Percentiles rank a stretch among this genome's conserved stretches.
These are phyloP conservation scores for Chytriomyces sp. DNA, from an alignment of 192 early-diverging fungal species.

Conservation along the genomic window DNA sequence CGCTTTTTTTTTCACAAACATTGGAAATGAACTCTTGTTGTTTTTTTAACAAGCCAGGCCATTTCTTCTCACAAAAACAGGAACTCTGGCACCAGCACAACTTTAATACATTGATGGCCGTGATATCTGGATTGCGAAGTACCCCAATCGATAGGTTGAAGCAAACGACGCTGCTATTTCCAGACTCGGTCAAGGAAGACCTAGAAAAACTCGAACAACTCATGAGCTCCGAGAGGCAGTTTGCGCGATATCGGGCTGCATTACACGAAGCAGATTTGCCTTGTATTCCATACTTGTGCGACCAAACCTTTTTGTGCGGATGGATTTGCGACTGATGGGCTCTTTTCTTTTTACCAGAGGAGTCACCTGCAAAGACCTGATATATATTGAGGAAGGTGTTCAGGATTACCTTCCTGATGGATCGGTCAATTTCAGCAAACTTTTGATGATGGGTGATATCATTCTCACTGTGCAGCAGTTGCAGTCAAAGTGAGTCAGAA, in stretches of 20 bases:
- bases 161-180: constrained; percentile 66
- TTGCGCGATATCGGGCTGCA: constrained; percentile 68
- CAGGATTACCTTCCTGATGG: constrained; percentile 67
- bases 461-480: constrained; percentile 65
- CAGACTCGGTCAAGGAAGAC: neutral
- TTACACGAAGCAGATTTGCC: constrained; percentile 62
- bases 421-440: constrained; percentile 75
- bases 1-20: neutral
- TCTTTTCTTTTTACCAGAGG: constrained; percentile 48
- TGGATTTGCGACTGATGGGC: neutral
- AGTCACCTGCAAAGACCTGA: constrained; percentile 70
- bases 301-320: neutral
- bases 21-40: no score
- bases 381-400: constrained; percentile 76
- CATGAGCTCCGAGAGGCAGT: constrained; percentile 71
- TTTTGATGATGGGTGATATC: constrained; percentile 68
- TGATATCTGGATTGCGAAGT: constrained; percentile 72
- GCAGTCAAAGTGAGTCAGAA: constrained; percentile 46
- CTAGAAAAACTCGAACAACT: constrained; percentile 64
- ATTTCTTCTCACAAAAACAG: no score
- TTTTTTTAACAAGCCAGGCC: no score
- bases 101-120: constrained; percentile 79
- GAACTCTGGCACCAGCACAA: constrained; percentile 69
- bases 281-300: constrained; percentile 77
- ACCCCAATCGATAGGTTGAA: constrained; percentile 65